Conservation (phyloP, 768 basidiomycete genomes). For the Dioszegia crocea region DNA sequence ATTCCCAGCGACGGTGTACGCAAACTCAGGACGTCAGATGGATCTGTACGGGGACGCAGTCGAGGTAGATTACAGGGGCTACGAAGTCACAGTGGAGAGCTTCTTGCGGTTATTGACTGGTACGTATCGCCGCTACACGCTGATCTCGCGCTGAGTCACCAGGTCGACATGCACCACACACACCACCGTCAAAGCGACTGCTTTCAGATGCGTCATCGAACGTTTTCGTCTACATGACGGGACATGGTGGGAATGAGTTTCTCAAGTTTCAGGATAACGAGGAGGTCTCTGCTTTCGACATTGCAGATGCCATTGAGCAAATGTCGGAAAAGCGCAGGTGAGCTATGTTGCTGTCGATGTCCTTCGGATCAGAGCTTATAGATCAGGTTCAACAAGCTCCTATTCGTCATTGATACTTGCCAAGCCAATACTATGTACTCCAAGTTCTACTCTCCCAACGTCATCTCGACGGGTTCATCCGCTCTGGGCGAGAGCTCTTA, state of each 20-base stretch:
- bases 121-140: conserved; percentile 48
- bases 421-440: conserved; percentile 95
- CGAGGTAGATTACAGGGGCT: conserved; percentile 96
- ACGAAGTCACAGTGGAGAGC: conserved; percentile 96
- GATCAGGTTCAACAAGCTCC: conserved; percentile 80
- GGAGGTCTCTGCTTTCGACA: conserved; percentile 91
- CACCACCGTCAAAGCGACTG: conserved; percentile 87
- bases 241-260: conserved; percentile 96
- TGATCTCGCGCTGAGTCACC: neutral
- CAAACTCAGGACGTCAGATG: conserved; percentile 72
- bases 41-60: conserved; percentile 95
- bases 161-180: conserved; percentile 79
- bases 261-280: conserved; percentile 99
- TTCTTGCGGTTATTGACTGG: conserved; percentile 89
- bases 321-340: conserved; percentile 97
- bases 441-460: conserved; percentile 87
- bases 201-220: conserved; percentile 78
- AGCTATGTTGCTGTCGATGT: no score
- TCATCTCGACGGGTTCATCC: conserved; percentile 85
- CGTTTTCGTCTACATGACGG: conserved; percentile 96
- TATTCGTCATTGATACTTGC: conserved; percentile 98
- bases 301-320: conserved; percentile 97
- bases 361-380: neutral
- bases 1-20: conserved; percentile 87
- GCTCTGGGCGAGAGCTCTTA: conserved; percentile 83